Percentiles rank a stretch among this genome's conserved stretches.
phyloP scores from a whole-genome alignment of 139 green algal species.

The Raphidocelis subcapitata region DNA sequence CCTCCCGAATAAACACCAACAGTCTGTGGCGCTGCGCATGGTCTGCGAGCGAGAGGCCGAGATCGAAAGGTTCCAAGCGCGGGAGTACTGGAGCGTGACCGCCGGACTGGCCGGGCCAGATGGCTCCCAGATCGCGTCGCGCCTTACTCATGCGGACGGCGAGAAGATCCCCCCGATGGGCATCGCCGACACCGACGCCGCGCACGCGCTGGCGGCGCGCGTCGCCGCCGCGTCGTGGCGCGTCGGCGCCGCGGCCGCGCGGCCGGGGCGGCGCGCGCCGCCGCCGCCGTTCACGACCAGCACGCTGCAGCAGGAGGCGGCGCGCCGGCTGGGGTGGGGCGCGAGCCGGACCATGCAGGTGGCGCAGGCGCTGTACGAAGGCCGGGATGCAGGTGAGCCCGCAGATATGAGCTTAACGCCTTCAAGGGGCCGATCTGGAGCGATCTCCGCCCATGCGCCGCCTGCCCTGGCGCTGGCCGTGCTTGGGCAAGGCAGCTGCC shows the following conservation, averaged over 20 bases:
- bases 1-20: too few relatives aligned
- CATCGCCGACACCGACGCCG: too few relatives aligned
- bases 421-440: too few relatives aligned
- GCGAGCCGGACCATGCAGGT: slow-evolving; percentile 76
- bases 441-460: too few relatives aligned
- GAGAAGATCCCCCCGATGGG: too few relatives aligned
- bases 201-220: too few relatives aligned
- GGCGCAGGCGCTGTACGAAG: slow-evolving; percentile 93
- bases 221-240: neutral
- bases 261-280: slow-evolving; percentile 51
- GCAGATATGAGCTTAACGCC: neutral
- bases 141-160: too few relatives aligned
- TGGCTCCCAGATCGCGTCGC: too few relatives aligned
- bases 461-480: too few relatives aligned
- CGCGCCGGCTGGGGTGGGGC: slow-evolving; percentile 64
- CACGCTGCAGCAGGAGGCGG: slow-evolving; percentile 88
- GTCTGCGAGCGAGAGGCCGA: slow-evolving; percentile 81
- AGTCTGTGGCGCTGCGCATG: slow-evolving; percentile 88
- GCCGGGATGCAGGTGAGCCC: slow-evolving; percentile 27
- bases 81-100: slow-evolving; percentile 69
- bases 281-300: slow-evolving; percentile 84
- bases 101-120: slow-evolving; percentile 26
- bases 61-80: slow-evolving; percentile 59
- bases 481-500: too few relatives aligned
- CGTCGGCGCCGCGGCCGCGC: slow-evolving; percentile 18